Evolutionary conservation across 257 asterid species (phyloP).

Genomic region (Salvia rosmarinus): DNA sequence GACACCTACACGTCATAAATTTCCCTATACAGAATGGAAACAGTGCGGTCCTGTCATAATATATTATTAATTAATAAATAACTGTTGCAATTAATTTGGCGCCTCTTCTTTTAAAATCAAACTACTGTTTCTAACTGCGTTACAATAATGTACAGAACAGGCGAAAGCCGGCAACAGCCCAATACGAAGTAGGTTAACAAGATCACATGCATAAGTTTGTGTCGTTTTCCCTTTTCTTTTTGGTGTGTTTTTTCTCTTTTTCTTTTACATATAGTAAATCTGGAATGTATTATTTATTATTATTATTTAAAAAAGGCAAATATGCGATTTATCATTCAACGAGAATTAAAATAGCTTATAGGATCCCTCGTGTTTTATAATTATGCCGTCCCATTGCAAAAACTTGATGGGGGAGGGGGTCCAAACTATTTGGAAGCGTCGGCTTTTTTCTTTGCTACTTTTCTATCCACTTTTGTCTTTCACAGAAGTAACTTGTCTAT

Average conservation of each 20-base stretch:
- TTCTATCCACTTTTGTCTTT: too few relatives aligned
- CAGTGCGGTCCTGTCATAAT: neutral
- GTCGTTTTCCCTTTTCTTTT: neutral
- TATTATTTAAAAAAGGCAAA: neutral
- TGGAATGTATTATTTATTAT: too few relatives aligned
- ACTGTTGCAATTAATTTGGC: neutral
- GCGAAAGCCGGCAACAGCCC: neutral
- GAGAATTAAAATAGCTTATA: too few relatives aligned
- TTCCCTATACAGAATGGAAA: neutral
- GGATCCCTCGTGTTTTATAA: too few relatives aligned
- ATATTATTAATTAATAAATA: neutral
- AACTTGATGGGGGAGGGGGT: too few relatives aligned
- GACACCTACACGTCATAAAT: too few relatives aligned
- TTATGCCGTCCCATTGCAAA: too few relatives aligned
- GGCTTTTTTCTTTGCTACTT: too few relatives aligned
- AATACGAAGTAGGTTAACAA: neutral
- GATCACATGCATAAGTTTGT: neutral
- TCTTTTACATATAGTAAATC: too few relatives aligned
- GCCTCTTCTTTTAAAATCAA: neutral
- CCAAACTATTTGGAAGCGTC: too few relatives aligned
- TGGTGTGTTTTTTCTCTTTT: too few relatives aligned
- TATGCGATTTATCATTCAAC: neutral
- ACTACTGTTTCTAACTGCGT: neutral
- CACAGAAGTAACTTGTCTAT: too few relatives aligned
- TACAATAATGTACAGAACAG: neutral